Base-by-base conservation (phyloP, 2,329 filamentous ascomycete species). In the Fusarium nematophilum region DNA sequence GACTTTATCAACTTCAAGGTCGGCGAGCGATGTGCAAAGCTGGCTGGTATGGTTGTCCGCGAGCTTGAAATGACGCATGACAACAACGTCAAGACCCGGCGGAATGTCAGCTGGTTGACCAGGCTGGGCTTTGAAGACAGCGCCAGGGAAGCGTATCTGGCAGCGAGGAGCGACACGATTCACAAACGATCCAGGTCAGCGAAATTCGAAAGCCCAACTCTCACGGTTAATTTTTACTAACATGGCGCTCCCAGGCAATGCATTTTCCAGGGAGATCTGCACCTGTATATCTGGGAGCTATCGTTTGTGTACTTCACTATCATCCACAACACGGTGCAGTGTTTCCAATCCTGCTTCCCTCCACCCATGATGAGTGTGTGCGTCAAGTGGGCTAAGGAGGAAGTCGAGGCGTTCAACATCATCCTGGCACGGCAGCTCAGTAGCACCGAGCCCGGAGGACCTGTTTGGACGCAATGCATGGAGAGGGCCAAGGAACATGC, bases 311-410 rank as follows among this genome's bases (percentile, higher is more conserved):
- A 97, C 76, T 99, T 99, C 77, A 93, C 89, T 48, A 85, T 97
- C 63, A 94, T 99, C 72, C 89, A 92, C 67, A 97, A 98, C 76
- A 98, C 95, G 0, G 90, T 98, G 57, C 85, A 86, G 70, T 93
- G 91, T 70, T 97, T 95, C 76, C 92, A 96, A 71, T 80, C 82
- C 47, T 96, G 92, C 73, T 98, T 98, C 72, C 89, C 93, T 9
- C 84, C 91, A 21, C 82, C 88, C 11, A 92, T 95, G 80, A 96
- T 95, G 84, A 96, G 92, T 69, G 93, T 93, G 1, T 96, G 93
- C 68, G 94, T 99, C 68, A 96, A 94, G 72, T 99, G 95, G 95
- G 93, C 93, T n/a, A 98, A 97, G 76, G 90, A 95, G 67, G 89
- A 96, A 72, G 87, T 98, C 2, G 93, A 97, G 67, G 88, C 88